Evolutionary conservation across 1,139 yeast genomes (phyloP).

Genomic region (Diutina rugosa): DNA sequence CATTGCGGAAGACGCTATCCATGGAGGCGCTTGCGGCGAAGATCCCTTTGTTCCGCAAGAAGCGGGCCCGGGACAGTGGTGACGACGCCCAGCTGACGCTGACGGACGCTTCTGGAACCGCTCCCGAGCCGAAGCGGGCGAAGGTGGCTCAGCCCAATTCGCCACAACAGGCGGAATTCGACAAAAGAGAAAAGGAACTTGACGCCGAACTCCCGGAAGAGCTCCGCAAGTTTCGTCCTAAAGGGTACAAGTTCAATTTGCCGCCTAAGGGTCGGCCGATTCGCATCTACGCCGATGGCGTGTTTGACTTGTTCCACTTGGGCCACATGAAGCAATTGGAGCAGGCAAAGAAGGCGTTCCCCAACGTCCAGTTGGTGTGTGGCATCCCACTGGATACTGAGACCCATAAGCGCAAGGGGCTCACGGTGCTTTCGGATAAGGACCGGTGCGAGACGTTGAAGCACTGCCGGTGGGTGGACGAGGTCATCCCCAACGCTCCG

Average conservation of each 20-base stretch:
- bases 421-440: constrained; percentile 77
- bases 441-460: constrained; percentile 81
- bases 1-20: constrained; percentile 15
- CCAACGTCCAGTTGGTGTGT: constrained; percentile 72
- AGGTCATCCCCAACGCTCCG: constrained; percentile 87
- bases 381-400: constrained; percentile 87
- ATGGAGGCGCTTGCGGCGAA: constrained; percentile 30
- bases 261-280: constrained; percentile 85
- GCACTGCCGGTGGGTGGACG: constrained; percentile 97
- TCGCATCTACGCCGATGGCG: constrained; percentile 93
- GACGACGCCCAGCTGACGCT: constrained; percentile 6
- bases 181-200: constrained; percentile 36
- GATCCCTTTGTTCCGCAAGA: constrained; percentile 23
- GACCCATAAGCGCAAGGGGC: constrained; percentile 85
- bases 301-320: constrained; percentile 87
- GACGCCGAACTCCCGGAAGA: constrained; percentile 53
- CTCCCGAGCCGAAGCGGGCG: background rate
- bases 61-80: constrained; percentile 12
- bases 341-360: constrained; percentile 89
- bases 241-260: constrained; percentile 55
- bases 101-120: background rate
- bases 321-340: constrained; percentile 97
- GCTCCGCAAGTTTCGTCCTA: constrained; percentile 56
- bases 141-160: background rate
- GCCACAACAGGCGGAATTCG: constrained; percentile 17